Base-by-base conservation (phyloP, 495 filamentous ascomycete genomes). In the Hyphodiscus hymeniophilus region DNA sequence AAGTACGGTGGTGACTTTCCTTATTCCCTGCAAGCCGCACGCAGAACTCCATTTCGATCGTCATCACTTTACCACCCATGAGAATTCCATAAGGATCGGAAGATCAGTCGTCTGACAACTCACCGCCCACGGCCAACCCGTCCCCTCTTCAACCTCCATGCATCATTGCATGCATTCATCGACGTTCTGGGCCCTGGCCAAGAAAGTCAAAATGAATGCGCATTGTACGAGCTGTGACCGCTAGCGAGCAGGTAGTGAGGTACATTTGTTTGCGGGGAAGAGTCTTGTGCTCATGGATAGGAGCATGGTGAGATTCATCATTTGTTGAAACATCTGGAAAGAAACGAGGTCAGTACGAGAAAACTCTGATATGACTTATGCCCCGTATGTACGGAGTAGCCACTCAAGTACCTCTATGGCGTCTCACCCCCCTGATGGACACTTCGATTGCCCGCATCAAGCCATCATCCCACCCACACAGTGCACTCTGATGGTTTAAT, bases 361-460 rank as follows among this genome's bases (percentile, higher is more conserved):
- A 23, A 2, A n/a, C 24, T 16, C 22, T 47, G 45, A 47, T 32
- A 36, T 32, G 33, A 47, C 17, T 39, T n/a, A 35, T 40, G 21
- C 38, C 38, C 17, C 41, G 38, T 32, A 22, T 22, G 17, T 18
- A 6, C 46, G n/a, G n/a, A n/a, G n/a, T n/a, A 40, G 36, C 46
- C 46, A 33, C 46, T 48, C 46, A 48, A 28, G 33, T 7, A 7
- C 13, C 45, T 38, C 24, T 12, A 7, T 7, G 44, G 38, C 12
- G 31, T 28, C 7, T 2, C 13, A 8, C 15, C 11, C 26, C 38
- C 46, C 36, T 35, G 36, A 38, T 17, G 18, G 36, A 15, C 35
- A 41, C 21, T 41, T 46, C 40, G 31, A 47, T 42, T 54, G 51
- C 46, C 45, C 46, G 46, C 51, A 34, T 40, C 38, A 42, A 54